Base-by-base conservation (phyloP, 2,329 filamentous ascomycete species). In the Onygenales sp. region DNA sequence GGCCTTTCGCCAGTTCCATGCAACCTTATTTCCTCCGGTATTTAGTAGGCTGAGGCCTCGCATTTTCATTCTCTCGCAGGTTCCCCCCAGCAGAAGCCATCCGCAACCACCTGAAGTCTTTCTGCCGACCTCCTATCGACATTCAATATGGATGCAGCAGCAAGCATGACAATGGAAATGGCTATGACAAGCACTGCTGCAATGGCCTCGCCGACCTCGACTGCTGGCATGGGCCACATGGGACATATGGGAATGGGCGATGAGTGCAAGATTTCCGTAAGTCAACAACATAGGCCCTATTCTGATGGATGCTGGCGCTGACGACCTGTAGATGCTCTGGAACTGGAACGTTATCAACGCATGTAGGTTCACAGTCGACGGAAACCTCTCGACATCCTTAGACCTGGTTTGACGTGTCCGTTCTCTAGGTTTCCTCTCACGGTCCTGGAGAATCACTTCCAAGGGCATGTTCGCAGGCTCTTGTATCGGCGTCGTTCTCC, bases 401-500 rank as follows among this genome's bases (percentile, higher is more conserved):
- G 6, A 36, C 6, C 4, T 34, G 17, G 6, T 33, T 13, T 7
- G 21, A 46, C 43, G 34, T 8, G 14, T 6, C 52, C 31, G 27
- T 48, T 49, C 21, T 47, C n/a, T 42, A 74, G 71, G 83, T 70
- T 92, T 93, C 76, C 78, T 93, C 63, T 72, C 85, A 27, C 61
- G 66, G 6, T 75, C 77, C 21, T 93, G 88, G 87, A 83, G 83
- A 63, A 79, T 92, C 66, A 83, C 73, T 13, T 85, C 83, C 27
- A 71, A 68, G 2, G 83, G 79, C 66, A 85, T 85, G 78, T 92
- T 94, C 65, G 87, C 85, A 47, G 87, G 85, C 21, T 86, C 84
- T 51, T 93, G 88, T 71, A 84, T 94, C 63, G 87, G 86, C 56
- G 83, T 89, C 37, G 75, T 89, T 56, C 72, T 85, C n/a, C 81